phyloP scores from a whole-genome alignment of 306 rosid species.

The Prunus mongolica region DNA sequence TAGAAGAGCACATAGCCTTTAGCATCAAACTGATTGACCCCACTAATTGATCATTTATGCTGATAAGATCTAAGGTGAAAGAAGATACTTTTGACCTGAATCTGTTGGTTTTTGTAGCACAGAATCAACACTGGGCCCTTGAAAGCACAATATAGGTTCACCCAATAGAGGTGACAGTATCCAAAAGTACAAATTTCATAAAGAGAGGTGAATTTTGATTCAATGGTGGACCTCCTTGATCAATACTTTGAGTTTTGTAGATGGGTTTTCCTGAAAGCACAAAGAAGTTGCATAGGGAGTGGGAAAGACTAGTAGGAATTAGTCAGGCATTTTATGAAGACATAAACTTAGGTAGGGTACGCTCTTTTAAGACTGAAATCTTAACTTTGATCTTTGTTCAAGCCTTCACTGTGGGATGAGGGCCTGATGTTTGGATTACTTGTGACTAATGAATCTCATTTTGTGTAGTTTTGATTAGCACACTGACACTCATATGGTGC shows the following conservation, averaged over 20 bases:
- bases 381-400: not conserved
- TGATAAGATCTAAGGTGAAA: not conserved
- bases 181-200: constrained; percentile 12
- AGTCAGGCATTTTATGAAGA: not conserved
- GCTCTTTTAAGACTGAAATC: not conserved
- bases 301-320: not conserved
- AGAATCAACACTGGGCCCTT: not conserved
- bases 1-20: constrained; percentile 4
- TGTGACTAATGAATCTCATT: not conserved
- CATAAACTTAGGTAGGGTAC: not conserved
- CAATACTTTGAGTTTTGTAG: not conserved
- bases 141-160: constrained; percentile 5
- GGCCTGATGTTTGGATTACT: not conserved
- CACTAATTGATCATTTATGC: not conserved
- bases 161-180: constrained; percentile 12
- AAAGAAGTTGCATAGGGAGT: constrained; percentile 3
- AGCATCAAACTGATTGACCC: constrained; percentile 5
- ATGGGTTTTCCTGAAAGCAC: not conserved
- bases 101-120: constrained; percentile 3
- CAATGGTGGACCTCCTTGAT: not conserved
- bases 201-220: constrained; percentile 11
- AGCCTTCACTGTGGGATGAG: not conserved
- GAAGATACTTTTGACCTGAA: constrained; percentile 3
- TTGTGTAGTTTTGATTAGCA: not conserved
- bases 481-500: not conserved